Conservation (phyloP, 768 basidiomycete species). For the Hirschioporus abietinus region DNA sequence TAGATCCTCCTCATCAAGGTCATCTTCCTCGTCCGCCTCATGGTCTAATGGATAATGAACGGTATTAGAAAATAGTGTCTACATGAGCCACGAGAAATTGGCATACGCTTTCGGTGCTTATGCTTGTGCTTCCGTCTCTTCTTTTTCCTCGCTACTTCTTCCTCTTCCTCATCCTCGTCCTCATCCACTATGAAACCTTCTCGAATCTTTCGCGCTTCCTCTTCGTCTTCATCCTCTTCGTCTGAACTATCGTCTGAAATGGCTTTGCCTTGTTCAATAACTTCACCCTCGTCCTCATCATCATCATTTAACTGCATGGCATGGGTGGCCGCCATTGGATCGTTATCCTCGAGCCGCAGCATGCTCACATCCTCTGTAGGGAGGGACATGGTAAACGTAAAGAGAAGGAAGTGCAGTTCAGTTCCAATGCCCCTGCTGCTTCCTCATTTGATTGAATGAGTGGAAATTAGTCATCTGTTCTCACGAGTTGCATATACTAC, state of each 20-base stretch:
- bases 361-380: not conserved
- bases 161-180: conserved; percentile 77
- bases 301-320: conserved; percentile 30
- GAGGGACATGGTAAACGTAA: not conserved
- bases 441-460: not conserved
- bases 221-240: conserved; percentile 87
- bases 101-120: conserved; percentile 47
- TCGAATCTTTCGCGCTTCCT: conserved; percentile 71
- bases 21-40: conserved; percentile 51
- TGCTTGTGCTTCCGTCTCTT: conserved; percentile 68
- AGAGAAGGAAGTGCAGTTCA: not conserved
- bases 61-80: conserved; percentile 11
- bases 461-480: not conserved
- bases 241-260: conserved; percentile 81
- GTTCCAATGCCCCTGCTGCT: not conserved
- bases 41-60: conserved; percentile 27
- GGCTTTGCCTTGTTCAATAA: conserved; percentile 38
- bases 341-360: not conserved
- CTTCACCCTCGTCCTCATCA: conserved; percentile 53
- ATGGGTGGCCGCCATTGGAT: not conserved
- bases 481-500: not conserved
- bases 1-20: conserved; percentile 81
- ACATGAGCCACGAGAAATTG: conserved; percentile 8
- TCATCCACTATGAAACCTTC: conserved; percentile 93
- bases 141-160: conserved; percentile 49